These are phyloP conservation scores for Tetradesmus obliquus DNA, from an alignment of 139 green algal species.

Conservation along the genomic window DNA sequence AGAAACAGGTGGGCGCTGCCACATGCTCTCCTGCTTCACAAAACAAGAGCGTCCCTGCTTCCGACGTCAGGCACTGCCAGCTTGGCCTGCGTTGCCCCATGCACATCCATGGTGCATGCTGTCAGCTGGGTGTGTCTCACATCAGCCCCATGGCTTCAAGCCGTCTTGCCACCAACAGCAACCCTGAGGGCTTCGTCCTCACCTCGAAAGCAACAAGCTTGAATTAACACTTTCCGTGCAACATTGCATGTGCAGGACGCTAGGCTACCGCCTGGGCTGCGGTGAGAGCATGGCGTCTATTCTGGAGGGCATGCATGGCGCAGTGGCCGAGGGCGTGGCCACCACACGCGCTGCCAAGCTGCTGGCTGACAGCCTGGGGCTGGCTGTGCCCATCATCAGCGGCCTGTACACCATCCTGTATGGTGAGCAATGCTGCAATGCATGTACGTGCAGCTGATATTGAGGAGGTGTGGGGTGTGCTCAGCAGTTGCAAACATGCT, in stretches of 20 bases:
- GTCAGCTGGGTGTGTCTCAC: not conserved
- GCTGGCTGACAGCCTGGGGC: conserved; percentile 11
- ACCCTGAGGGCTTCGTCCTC: too few species aligned
- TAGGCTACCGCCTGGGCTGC: conserved; percentile 21
- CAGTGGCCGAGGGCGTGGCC: conserved; percentile 29
- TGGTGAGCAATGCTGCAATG: not conserved
- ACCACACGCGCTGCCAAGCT: conserved; percentile 31
- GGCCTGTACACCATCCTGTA: conserved; percentile 9
- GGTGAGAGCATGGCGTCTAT: conserved; percentile 27
- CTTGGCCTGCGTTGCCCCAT: too few species aligned
- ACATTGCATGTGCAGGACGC: not conserved
- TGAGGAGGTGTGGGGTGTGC: too few species aligned
- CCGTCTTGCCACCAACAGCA: too few species aligned
- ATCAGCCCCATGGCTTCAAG: not conserved
- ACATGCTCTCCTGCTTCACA: not conserved
- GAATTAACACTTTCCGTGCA: not conserved
- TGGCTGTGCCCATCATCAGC: conserved; percentile 13
- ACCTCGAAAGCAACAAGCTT: too few species aligned
- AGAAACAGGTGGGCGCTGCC: conserved; percentile 1
- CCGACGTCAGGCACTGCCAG: too few species aligned
- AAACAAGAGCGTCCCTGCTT: too few species aligned
- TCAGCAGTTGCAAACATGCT: too few species aligned
- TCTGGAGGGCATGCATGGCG: conserved; percentile 36
- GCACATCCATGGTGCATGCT: too few species aligned
- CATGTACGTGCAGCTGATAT: not conserved